Evolutionary conservation across 2,329 filamentous ascomycete species (phyloP).

Genomic region (Aureobasidium sp.): DNA sequence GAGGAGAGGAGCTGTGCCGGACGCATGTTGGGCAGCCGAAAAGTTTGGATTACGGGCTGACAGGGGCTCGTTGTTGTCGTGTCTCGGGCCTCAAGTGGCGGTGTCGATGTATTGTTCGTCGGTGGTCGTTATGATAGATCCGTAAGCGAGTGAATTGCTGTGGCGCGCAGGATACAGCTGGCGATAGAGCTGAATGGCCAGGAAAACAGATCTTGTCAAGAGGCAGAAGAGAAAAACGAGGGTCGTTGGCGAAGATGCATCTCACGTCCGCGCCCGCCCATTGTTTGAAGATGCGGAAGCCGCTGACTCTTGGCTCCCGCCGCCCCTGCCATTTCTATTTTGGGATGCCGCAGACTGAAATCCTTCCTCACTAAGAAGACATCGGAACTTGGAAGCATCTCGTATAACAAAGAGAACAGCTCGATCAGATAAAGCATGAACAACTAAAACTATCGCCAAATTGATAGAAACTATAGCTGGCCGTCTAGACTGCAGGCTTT

Average conservation of each 20-base stretch:
- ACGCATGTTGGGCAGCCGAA: conserved; percentile 23
- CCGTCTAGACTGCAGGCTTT: background rate
- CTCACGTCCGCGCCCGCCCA: background rate
- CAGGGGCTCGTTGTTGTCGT: conserved; percentile 5
- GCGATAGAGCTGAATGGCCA: background rate
- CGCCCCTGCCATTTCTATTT: conserved; percentile 8
- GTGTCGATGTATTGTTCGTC: background rate
- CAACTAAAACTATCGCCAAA: background rate
- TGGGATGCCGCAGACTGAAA: background rate
- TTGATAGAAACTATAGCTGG: background rate
- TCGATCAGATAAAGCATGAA: background rate
- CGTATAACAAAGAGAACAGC: background rate
- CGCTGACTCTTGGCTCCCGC: conserved; percentile 2
- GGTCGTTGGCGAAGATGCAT: background rate
- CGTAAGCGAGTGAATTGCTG: background rate
- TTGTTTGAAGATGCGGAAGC: conserved; percentile 4
- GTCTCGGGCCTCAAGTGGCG: background rate
- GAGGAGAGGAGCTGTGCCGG: conserved; percentile 23
- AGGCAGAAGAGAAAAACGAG: background rate
- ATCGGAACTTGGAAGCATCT: background rate
- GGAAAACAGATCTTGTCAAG: background rate
- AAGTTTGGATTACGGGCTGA: background rate
- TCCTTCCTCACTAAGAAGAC: too few relatives aligned
- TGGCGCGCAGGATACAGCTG: background rate
- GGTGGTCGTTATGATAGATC: background rate